Evolutionary conservation across 1,284 basidiomycete genomes (phyloP), one percentile per base, ranked within the genome.

Genomic region (Athelia psychrophila): DNA sequence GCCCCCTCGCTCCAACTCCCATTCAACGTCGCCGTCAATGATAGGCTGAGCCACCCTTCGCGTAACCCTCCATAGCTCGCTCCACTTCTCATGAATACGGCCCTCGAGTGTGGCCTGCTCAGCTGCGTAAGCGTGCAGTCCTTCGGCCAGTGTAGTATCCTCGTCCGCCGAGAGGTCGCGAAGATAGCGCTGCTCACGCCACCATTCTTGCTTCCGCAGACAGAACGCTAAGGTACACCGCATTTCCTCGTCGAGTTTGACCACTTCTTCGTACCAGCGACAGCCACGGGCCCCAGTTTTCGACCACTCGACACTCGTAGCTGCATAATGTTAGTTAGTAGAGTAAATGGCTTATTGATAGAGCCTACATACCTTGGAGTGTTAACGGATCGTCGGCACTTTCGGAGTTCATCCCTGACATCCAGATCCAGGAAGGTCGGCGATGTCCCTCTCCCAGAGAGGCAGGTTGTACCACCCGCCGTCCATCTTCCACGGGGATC

Each of bases 231-330:
- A 12, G 12, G 22, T 20, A 13, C 42, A 44, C 12, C 57, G 42
- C 57, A 60, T 58, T 45, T 61, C 59, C 47, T 60, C 58, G 13
- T 50, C 33, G 12, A 61, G 42, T 15, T 58, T 48, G 2, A 25
- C 15, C 15, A 56, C 32, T 25, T 60, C 59, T 50, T 61, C 58
- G 8, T 22, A 9, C 55, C 57, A 58, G 10, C 55, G 52, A n/a
- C 42, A 19, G 10, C 30, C 47, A 9, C 55, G 44, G 2, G 59
- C 55, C 13, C 47, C 25, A 10, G 53, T 48, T 45, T 51, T 57
- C 27, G 46, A 36, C 56, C 57, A 58, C 32, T 58, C 53, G 9
- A 56, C 48, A 12, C 52, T 52, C 5, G 60, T n/a, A 20, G 44
- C 54, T 22, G 38, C 36, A 32, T 15, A 50, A 4, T 18, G 16